Percentiles rank a stretch among this genome's conserved stretches.
Conservation (phyloP, 2,329 filamentous ascomycete genomes). For the Aspergillus terreus region DNA sequence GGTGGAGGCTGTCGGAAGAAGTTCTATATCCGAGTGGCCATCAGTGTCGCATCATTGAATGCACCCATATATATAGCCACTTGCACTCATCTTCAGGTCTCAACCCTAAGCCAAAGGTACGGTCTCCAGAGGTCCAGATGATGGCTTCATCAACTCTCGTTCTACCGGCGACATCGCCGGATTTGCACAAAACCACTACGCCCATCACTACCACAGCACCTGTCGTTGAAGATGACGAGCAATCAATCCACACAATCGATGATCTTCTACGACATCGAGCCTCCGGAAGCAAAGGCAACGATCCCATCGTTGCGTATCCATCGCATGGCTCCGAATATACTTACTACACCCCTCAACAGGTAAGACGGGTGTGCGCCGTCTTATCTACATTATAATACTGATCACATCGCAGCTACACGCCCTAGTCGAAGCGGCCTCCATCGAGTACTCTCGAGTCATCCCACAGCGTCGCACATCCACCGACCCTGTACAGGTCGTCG, state of each 20-base stretch:
- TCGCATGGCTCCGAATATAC: conserved; percentile 9
- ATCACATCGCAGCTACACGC: conserved; percentile 10
- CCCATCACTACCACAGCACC: neutral
- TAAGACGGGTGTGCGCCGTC: neutral
- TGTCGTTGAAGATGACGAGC: neutral
- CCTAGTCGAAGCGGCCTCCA: conserved; percentile 16
- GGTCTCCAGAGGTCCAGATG: neutral
- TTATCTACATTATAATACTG: neutral
- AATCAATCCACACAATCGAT: conserved; percentile 12
- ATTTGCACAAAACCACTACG: neutral
- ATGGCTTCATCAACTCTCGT: neutral
- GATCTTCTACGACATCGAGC: conserved; percentile 11
- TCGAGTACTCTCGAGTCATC: conserved; percentile 14
- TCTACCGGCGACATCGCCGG: neutral
- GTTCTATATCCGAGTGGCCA: neutral
- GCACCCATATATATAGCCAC: neutral
- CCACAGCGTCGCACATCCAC: conserved; percentile 15
- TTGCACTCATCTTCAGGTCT: too few species aligned
- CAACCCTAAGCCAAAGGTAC: too few species aligned
- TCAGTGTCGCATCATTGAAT: neutral
- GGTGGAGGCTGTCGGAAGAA: neutral
- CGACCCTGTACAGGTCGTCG: conserved; percentile 21
- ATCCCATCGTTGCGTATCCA: conserved; percentile 17
- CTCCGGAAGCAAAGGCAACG: conserved; percentile 5
- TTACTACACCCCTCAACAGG: conserved; percentile 17